These are phyloP conservation scores for Globisporangium cylindrosporum DNA, from an alignment of 352 stramenopile genomes.

Conservation along the genomic window DNA sequence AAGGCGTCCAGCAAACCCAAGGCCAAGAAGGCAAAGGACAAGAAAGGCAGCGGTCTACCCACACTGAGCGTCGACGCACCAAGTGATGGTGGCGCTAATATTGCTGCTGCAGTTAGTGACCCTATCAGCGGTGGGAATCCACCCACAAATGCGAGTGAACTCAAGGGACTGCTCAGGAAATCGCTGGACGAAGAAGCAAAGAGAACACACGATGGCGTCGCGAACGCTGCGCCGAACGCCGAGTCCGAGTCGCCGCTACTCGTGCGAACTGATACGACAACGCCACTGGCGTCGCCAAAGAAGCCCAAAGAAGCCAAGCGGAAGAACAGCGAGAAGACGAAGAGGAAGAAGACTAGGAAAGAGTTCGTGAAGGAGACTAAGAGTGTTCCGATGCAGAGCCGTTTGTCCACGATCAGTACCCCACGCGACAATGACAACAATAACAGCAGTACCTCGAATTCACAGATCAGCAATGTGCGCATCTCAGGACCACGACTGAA, in stretches of 20 bases:
- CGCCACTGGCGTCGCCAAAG: conserved; percentile 6
- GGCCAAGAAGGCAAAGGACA: not conserved
- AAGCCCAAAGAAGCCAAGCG: conserved; percentile 12
- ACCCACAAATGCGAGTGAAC: conserved; percentile 14
- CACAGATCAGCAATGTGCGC: conserved; percentile 8
- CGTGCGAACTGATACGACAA: conserved; percentile 19
- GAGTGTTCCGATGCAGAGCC: not conserved
- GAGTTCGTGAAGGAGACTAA: not conserved
- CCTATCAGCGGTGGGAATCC: not conserved
- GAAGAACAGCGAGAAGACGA: not conserved
- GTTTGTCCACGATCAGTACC: not conserved
- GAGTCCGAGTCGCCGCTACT: conserved; percentile 40
- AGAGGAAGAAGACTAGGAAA: not conserved
- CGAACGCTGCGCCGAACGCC: conserved; percentile 26
- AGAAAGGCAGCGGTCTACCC: not conserved
- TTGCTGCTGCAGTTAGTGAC: not conserved
- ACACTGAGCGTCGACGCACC: not conserved
- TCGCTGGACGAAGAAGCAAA: conserved; percentile 4
- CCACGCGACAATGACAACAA: not conserved
- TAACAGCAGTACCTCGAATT: not conserved
- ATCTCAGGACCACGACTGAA: conserved; percentile 27
- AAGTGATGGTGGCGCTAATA: not conserved
- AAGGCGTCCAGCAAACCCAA: conserved; percentile 2
- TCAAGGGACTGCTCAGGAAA: conserved; percentile 20
- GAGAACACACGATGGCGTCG: not conserved